These are phyloP conservation scores for Leccinum aurantiacum DNA, from an alignment of 768 basidiomycete species.

Conservation along the genomic window DNA sequence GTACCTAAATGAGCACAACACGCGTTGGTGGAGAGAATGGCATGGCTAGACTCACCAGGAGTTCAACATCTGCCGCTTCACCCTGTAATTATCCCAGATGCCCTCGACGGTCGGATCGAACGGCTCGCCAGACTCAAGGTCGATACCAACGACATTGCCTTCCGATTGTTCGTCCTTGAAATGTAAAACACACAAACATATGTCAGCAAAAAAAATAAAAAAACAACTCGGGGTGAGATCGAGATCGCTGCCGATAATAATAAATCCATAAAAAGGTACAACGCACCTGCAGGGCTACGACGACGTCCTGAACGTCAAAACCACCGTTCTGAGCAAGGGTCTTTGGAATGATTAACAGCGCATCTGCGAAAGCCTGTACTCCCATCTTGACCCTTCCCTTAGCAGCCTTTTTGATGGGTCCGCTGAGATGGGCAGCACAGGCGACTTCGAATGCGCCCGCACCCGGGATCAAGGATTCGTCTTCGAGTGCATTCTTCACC, in stretches of 20 bases:
- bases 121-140: conserved; percentile 91
- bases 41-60: conserved; percentile 65
- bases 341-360: conserved; percentile 92
- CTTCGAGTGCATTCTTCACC: conserved; percentile 96
- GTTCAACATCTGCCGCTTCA: conserved; percentile 98
- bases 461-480: conserved; percentile 86
- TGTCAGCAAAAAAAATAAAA: not conserved
- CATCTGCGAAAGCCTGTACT: conserved; percentile 95
- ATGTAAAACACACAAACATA: not conserved
- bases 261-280: conserved; percentile 9
- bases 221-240: not conserved
- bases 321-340: conserved; percentile 95
- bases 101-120: conserved; percentile 95
- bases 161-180: conserved; percentile 88
- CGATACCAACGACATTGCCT: conserved; percentile 89
- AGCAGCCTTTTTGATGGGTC: conserved; percentile 75
- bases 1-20: conserved; percentile 28
- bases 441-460: conserved; percentile 97
- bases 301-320: conserved; percentile 93
- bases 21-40: conserved; percentile 14
- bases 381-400: conserved; percentile 98
- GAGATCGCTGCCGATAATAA: conserved; percentile 11
- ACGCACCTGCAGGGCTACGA: conserved; percentile 84
- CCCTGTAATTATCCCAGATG: conserved; percentile 98
- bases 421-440: conserved; percentile 80